Conservation (phyloP, 164 flowering plant genomes). For the Macadamia tetraphylla region DNA sequence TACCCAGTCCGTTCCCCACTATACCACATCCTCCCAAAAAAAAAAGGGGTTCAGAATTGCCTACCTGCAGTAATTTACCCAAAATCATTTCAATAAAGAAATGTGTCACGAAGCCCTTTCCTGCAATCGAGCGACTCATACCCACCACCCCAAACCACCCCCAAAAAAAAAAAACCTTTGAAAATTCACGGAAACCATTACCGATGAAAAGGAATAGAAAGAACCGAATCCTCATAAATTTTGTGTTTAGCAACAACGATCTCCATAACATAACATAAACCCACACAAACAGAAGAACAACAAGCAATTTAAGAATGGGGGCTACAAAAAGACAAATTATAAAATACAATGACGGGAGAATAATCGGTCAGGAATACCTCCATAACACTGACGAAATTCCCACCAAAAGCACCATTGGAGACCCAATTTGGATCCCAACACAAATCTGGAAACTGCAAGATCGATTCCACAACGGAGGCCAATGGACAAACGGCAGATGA, state of each 20-base stretch:
- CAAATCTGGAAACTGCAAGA: constrained; percentile 26
- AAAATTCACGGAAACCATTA: no score
- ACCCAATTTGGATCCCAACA: constrained; percentile 9
- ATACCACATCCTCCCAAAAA: neutral
- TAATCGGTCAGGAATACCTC: constrained; percentile 25
- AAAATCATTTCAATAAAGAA: neutral
- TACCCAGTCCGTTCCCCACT: no score
- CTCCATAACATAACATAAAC: neutral
- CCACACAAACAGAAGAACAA: neutral
- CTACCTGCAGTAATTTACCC: no score
- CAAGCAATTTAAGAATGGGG: neutral
- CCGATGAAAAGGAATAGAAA: no score
- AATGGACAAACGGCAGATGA: constrained; percentile 23
- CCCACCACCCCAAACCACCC: no score
- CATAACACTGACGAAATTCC: constrained; percentile 18
- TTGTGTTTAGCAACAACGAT: neutral
- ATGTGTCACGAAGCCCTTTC: neutral
- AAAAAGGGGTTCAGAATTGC: no score
- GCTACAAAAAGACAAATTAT: neutral
- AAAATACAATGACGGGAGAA: neutral
- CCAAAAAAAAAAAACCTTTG: no score
- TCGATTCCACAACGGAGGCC: constrained; percentile 23
- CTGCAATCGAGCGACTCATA: no score
- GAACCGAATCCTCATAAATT: no score
- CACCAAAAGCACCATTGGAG: constrained; percentile 9